Evolutionary conservation across 2,329 filamentous ascomycete genomes (phyloP).

Genomic region (Rutstroemia sp.): DNA sequence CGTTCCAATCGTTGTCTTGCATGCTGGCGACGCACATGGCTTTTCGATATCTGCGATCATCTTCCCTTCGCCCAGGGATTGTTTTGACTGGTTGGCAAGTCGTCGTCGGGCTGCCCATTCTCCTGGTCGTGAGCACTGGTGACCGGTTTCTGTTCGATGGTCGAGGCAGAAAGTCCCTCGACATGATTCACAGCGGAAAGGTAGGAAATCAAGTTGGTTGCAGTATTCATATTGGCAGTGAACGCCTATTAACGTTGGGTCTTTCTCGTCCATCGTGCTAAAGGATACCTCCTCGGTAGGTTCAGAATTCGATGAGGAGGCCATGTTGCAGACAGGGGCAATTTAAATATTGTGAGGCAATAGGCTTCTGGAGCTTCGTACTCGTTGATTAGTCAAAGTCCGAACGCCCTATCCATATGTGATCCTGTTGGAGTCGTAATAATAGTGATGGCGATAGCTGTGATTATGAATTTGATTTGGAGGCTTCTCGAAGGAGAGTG

Average conservation of each 20-base stretch:
- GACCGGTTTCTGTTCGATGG: constrained; percentile 78
- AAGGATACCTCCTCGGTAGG: constrained; percentile 48
- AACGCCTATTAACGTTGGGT: constrained; percentile 77
- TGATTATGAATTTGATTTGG: constrained; percentile 7
- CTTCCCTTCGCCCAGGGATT: constrained; percentile 46
- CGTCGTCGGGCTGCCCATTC: constrained; percentile 55
- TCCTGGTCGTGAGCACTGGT: constrained; percentile 57
- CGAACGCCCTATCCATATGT: not conserved
- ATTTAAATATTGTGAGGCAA: constrained; percentile 9
- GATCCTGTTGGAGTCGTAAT: not conserved
- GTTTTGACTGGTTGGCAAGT: constrained; percentile 44
- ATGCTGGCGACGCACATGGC: constrained; percentile 58
- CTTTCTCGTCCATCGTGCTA: constrained; percentile 66
- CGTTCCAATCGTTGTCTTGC: constrained; percentile 67
- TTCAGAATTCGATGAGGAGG: constrained; percentile 37
- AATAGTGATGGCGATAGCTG: not conserved
- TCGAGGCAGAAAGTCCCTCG: constrained; percentile 82
- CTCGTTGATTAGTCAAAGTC: not conserved
- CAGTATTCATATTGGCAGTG: constrained; percentile 92
- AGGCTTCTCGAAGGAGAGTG: constrained; percentile 8
- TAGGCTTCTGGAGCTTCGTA: not conserved
- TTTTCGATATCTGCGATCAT: constrained; percentile 53
- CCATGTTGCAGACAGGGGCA: constrained; percentile 37
- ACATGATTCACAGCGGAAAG: constrained; percentile 90
- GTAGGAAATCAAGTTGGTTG: constrained; percentile 91